These are phyloP conservation scores for Catunica adiposa DNA, from an alignment of 2,329 filamentous ascomycete genomes.

Conservation along the genomic window DNA sequence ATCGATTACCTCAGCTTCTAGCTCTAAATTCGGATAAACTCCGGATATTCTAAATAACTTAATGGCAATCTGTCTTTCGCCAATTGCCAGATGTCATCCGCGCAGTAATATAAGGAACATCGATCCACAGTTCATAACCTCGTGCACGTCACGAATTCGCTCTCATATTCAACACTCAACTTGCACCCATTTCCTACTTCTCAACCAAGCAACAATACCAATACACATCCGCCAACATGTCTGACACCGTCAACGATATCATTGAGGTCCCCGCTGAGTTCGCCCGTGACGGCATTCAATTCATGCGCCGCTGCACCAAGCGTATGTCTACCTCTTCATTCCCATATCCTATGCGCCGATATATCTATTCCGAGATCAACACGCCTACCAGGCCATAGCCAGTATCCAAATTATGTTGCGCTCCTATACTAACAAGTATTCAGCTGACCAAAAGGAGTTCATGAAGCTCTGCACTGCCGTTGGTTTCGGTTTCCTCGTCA, in stretches of 20 bases:
- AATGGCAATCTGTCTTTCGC: no score
- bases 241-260: conserved; percentile 53
- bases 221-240: conserved; percentile 27
- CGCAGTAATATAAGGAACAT: no score
- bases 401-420: no score
- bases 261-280: conserved; percentile 53
- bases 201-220: not conserved
- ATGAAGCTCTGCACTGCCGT: conserved; percentile 39
- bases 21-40: no score
- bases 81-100: no score
- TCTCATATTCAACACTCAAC: not conserved
- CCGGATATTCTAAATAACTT: no score
- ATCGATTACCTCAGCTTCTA: no score
- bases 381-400: no score
- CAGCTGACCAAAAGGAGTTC: conserved; percentile 28
- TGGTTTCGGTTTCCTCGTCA: conserved; percentile 52
- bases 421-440: conserved; percentile 9
- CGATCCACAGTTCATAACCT: no score
- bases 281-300: conserved; percentile 43
- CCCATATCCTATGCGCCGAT: not conserved
- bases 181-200: not conserved
- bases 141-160: no score
- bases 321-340: conserved; percentile 26
- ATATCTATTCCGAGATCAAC: no score
- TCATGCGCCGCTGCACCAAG: conserved; percentile 46